Evolutionary conservation across 768 basidiomycete genomes (phyloP).

Genomic region (Mycena kentingensis): DNA sequence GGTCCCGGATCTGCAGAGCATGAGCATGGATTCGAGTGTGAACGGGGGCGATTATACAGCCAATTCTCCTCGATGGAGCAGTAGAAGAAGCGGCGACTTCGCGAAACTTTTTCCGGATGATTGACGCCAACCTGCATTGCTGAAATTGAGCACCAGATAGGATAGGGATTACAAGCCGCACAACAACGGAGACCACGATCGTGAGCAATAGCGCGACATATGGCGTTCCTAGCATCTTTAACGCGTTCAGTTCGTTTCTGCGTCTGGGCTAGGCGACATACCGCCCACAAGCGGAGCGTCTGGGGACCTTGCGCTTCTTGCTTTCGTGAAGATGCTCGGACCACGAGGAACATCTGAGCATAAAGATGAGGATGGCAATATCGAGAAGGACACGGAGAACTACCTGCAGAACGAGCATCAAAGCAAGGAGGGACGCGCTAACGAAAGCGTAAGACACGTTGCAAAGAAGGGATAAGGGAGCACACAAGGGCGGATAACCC

Average conservation of each 20-base stretch:
- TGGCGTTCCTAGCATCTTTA: constrained; percentile 44
- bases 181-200: constrained; percentile 44
- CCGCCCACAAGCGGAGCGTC: constrained; percentile 38
- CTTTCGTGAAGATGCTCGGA: constrained; percentile 40
- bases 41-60: constrained; percentile 33
- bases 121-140: constrained; percentile 38
- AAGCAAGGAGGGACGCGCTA: constrained; percentile 44
- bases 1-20: constrained; percentile 38
- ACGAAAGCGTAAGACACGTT: neutral
- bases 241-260: neutral
- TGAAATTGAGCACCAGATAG: no score
- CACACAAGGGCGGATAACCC: constrained; percentile 50
- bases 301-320: constrained; percentile 36
- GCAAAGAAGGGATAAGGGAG: neutral
- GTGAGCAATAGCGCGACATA: constrained; percentile 42
- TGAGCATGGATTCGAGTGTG: neutral
- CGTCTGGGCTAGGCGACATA: constrained; percentile 24
- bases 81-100: constrained; percentile 54
- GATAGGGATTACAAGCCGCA: no score
- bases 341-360: constrained; percentile 47
- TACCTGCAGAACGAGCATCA: constrained; percentile 48
- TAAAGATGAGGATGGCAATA: neutral
- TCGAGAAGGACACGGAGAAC: neutral
- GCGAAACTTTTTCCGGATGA: constrained; percentile 40
- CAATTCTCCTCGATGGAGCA: constrained; percentile 43